Conservation (phyloP, 495 filamentous ascomycete species). For the Penicillium arizonense region DNA sequence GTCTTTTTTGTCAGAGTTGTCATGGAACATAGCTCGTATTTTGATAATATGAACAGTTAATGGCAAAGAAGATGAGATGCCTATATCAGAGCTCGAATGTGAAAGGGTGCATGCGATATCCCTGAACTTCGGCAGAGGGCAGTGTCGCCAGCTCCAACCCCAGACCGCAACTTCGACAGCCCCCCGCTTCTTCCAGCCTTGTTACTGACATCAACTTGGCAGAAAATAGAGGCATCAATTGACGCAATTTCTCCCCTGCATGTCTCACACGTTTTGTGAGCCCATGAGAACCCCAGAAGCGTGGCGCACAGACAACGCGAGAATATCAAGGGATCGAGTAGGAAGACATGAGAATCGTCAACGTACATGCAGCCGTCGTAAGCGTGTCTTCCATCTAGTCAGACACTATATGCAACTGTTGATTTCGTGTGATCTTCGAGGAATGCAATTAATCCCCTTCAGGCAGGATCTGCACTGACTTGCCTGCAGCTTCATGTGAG, state of each 20-base stretch:
- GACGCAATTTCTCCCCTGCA: conserved; percentile 12
- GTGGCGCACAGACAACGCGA: conserved; percentile 9
- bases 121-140: background rate
- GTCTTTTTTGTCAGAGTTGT: conserved; percentile 1
- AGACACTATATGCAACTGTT: background rate
- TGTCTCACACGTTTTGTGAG: conserved; percentile 25
- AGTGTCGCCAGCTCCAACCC: background rate
- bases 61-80: background rate
- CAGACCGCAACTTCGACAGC: conserved; percentile 13
- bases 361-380: conserved; percentile 3
- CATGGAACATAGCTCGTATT: conserved; percentile 1
- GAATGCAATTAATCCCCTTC: conserved; percentile 22
- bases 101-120: background rate
- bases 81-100: background rate
- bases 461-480: conserved; percentile 13
- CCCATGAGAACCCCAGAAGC: conserved; percentile 11
- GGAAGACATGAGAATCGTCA: background rate
- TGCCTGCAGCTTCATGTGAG: conserved; percentile 19
- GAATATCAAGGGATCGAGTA: background rate
- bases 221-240: background rate
- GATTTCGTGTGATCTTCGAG: conserved; percentile 9
- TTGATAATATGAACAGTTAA: background rate
- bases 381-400: conserved; percentile 1
- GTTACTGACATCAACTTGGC: background rate
- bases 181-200: background rate